Conservation (phyloP, 371 early-diverging fungal genomes). For the Mortierella sp. region DNA sequence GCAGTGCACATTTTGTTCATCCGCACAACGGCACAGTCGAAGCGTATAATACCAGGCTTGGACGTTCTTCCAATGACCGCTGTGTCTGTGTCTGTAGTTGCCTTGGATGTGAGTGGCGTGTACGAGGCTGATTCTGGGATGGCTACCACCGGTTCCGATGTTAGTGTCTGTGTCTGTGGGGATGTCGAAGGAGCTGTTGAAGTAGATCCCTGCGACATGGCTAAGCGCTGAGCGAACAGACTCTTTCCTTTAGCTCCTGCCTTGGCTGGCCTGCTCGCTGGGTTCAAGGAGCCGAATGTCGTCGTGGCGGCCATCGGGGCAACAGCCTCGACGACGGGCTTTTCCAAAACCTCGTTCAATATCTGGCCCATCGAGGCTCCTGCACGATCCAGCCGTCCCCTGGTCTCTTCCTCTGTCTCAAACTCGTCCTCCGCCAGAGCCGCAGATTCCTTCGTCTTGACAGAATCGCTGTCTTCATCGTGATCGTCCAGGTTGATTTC, state of each 20-base stretch:
- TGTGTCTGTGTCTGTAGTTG: not conserved
- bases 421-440: constrained; percentile 9
- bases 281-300: constrained; percentile 23
- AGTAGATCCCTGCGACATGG: constrained; percentile 23
- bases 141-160: not conserved
- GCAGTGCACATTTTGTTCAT: too few relatives aligned
- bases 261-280: constrained; percentile 10
- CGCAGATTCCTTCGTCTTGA: not conserved
- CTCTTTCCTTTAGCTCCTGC: constrained; percentile 42
- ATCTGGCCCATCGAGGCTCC: constrained; percentile 45
- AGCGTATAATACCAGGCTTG: too few relatives aligned
- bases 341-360: constrained; percentile 40
- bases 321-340: constrained; percentile 35
- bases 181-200: not conserved
- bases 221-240: constrained; percentile 45
- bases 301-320: constrained; percentile 38
- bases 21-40: too few relatives aligned
- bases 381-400: constrained; percentile 19
- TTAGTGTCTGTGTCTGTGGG: constrained; percentile 5
- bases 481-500: constrained; percentile 42
- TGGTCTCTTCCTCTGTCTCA: constrained; percentile 48
- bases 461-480: not conserved
- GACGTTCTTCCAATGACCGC: too few relatives aligned
- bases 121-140: constrained; percentile 24
- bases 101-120: constrained; percentile 11